Evolutionary conservation across 2,329 filamentous ascomycete species (phyloP).

Genomic region (Ophiostoma sp.): DNA sequence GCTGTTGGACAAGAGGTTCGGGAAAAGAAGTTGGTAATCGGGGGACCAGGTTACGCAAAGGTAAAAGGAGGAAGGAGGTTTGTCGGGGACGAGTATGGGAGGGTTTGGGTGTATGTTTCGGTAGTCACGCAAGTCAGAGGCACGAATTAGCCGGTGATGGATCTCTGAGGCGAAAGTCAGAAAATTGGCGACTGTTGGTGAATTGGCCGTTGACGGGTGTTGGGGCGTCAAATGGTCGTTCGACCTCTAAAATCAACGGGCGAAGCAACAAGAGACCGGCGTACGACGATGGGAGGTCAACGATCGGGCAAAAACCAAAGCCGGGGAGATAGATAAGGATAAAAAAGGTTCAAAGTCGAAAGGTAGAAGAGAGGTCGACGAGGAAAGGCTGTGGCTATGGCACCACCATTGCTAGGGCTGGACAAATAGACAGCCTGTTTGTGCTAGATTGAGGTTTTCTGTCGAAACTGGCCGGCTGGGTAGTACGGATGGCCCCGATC

Average conservation of each 20-base stretch:
- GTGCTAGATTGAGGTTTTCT: neutral
- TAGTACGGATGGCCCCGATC: too few relatives aligned
- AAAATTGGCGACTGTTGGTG: neutral
- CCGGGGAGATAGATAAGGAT: neutral
- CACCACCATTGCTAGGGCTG: constrained; percentile 20
- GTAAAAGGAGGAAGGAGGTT: neutral
- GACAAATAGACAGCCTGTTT: neutral
- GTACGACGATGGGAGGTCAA: neutral
- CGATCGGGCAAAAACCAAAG: neutral
- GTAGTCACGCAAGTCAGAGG: neutral
- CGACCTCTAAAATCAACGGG: neutral
- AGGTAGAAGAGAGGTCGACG: neutral
- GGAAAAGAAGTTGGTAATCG: neutral
- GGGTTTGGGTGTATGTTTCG: neutral
- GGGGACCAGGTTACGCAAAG: neutral
- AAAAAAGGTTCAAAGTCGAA: neutral
- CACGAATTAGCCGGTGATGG: constrained; percentile 11
- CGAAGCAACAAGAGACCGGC: neutral
- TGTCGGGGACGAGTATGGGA: neutral
- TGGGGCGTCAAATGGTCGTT: neutral
- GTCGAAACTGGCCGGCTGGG: neutral
- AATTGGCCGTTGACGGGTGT: neutral
- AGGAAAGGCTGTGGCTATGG: constrained; percentile 10
- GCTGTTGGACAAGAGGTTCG: neutral
- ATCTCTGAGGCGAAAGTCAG: neutral